These are phyloP conservation scores for Thuidium tamariscinum DNA, from an alignment of 225 moss, liverwort and hornwort genomes.

Conservation along the genomic window DNA sequence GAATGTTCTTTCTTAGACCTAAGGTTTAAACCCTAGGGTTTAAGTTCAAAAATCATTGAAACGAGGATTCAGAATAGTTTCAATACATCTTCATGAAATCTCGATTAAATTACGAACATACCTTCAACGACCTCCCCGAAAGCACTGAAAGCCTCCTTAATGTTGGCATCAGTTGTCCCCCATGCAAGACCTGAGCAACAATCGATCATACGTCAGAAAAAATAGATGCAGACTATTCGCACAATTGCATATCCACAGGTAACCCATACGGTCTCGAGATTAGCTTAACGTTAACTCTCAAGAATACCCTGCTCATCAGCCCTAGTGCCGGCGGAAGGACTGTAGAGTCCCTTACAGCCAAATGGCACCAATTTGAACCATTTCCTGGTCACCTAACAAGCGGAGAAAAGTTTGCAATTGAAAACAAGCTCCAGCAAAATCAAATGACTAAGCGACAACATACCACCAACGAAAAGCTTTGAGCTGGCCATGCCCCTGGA, in stretches of 20 bases:
- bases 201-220: neutral
- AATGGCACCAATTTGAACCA: neutral
- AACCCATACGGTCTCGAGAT: neutral
- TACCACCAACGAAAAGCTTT: slow-evolving; percentile 70
- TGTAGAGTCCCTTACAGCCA: neutral
- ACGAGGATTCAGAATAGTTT: neutral
- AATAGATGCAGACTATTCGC: neutral
- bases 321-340: neutral
- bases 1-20: neutral
- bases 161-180: slow-evolving; percentile 57
- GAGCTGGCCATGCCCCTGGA: slow-evolving; percentile 56
- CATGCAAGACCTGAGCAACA: slow-evolving; percentile 36
- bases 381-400: neutral
- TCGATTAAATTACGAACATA: neutral
- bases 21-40: neutral
- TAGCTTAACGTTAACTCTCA: neutral
- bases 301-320: neutral
- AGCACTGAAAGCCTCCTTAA: slow-evolving; percentile 57
- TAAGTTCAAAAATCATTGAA: neutral
- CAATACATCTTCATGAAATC: neutral
- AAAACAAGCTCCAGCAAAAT: neutral
- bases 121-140: slow-evolving; percentile 63
- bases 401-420: too few relatives aligned
- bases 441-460: neutral
- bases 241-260: neutral